phyloP scores from a whole-genome alignment of 2,329 filamentous ascomycete genomes.

The Talaromyces sp. region DNA sequence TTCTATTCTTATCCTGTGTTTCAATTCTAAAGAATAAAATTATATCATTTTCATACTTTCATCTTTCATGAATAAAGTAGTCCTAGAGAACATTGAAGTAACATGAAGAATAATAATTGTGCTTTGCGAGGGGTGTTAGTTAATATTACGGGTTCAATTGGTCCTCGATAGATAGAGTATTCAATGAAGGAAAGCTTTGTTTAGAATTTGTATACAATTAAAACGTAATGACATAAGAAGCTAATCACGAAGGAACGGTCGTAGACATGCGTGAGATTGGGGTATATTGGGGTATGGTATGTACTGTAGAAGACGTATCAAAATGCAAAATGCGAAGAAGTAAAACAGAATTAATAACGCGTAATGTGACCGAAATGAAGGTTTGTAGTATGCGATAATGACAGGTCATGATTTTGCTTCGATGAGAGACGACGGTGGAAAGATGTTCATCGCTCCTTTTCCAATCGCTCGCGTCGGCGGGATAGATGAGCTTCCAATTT shows the following conservation, averaged over 20 bases:
- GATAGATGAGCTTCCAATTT: conserved; percentile 67
- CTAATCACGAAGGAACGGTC: background rate
- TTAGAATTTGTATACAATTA: background rate
- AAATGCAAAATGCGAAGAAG: background rate
- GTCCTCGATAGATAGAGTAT: no score
- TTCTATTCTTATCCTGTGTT: conserved; percentile 2
- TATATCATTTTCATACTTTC: background rate
- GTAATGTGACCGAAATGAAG: background rate
- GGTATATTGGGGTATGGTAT: conserved; percentile 8
- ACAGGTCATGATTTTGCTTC: background rate
- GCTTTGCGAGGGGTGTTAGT: no score
- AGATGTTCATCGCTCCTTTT: conserved; percentile 20
- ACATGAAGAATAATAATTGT: no score
- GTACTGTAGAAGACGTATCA: background rate
- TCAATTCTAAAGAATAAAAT: background rate
- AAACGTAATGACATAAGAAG: background rate
- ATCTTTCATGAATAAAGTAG: no score
- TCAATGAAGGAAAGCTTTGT: no score
- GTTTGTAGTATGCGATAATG: background rate
- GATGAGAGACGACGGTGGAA: background rate
- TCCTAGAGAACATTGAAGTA: no score
- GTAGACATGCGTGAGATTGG: conserved; percentile 9
- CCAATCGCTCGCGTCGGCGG: conserved; percentile 47
- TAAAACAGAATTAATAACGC: background rate
- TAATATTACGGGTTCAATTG: no score